Conservation (phyloP, 768 basidiomycete genomes). For the Kwoniella newhampshirensis region DNA sequence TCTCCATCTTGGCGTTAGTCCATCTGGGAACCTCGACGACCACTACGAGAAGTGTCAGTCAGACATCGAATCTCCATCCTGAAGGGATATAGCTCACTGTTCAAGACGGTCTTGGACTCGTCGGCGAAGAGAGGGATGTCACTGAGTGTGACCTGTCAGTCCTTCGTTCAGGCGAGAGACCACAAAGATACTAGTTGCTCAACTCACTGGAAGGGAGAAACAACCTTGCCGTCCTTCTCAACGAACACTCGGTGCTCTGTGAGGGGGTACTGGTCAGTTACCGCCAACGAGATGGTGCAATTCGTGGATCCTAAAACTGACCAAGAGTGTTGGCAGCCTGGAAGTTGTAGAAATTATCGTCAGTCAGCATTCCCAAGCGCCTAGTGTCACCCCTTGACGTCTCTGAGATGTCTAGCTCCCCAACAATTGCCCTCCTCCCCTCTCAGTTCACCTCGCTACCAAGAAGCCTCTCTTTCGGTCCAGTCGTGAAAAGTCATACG, state of each 20-base stretch:
- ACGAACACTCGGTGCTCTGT: conserved; percentile 92
- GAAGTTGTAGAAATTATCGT: background rate
- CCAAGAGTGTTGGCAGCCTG: conserved; percentile 87
- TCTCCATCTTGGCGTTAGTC: conserved; percentile 99
- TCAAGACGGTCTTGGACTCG: conserved; percentile 89
- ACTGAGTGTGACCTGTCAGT: conserved; percentile 65
- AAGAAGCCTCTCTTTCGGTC: too few species aligned
- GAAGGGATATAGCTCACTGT: conserved; percentile 69
- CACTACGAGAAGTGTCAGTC: conserved; percentile 28
- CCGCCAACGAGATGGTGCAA: too few species aligned
- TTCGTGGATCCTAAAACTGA: conserved; percentile 53
- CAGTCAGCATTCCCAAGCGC: background rate
- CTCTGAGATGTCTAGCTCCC: too few species aligned
- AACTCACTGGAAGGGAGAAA: conserved; percentile 54
- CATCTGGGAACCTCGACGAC: conserved; percentile 70
- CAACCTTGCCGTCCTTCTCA: conserved; percentile 76
- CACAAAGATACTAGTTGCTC: background rate
- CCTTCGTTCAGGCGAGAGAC: background rate
- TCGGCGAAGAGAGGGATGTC: conserved; percentile 98
- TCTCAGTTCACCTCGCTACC: too few species aligned
- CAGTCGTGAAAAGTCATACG: background rate
- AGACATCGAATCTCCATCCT: background rate
- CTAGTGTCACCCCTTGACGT: too few species aligned
- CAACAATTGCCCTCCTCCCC: background rate
- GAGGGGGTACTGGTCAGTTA: too few species aligned